Conservation (phyloP, 768 basidiomycete genomes). For the Lactarius hatsudake region DNA sequence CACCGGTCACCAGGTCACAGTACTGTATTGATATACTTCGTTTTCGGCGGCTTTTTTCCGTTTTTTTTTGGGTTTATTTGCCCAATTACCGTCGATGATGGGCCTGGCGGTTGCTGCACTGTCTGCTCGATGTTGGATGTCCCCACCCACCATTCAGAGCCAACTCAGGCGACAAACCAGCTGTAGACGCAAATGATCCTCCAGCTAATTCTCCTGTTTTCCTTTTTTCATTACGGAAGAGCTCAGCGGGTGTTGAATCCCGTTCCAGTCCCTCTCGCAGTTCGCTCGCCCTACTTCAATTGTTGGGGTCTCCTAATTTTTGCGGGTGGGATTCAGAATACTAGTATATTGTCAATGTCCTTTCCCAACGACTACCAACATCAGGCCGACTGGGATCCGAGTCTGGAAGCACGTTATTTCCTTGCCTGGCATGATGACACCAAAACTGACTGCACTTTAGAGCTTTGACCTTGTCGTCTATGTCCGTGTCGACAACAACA, state of each 20-base stretch:
- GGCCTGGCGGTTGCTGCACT: too few relatives aligned
- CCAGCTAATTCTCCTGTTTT: not conserved
- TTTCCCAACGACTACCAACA: conserved; percentile 2
- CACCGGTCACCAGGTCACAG: too few relatives aligned
- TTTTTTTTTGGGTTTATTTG: too few relatives aligned
- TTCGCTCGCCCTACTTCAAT: conserved; percentile 32
- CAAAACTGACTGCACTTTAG: not conserved
- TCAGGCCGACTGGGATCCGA: too few relatives aligned
- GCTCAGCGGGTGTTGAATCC: conserved; percentile 25
- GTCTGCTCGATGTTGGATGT: too few relatives aligned
- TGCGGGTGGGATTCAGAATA: not conserved
- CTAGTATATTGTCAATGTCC: not conserved
- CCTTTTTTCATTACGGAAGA: not conserved
- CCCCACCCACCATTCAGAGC: not conserved
- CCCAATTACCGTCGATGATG: too few relatives aligned
- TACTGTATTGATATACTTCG: too few relatives aligned
- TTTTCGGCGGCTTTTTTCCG: too few relatives aligned
- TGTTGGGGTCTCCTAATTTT: conserved; percentile 19
- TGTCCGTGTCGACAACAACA: conserved; percentile 15
- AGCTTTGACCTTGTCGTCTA: conserved; percentile 20
- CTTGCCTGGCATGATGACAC: not conserved
- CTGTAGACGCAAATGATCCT: not conserved
- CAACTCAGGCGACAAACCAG: not conserved
- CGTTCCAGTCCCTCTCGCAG: conserved; percentile 29
- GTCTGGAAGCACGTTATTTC: too few relatives aligned